phyloP scores from a whole-genome alignment of 495 filamentous ascomycete species.

The Trichoderma parareesei region DNA sequence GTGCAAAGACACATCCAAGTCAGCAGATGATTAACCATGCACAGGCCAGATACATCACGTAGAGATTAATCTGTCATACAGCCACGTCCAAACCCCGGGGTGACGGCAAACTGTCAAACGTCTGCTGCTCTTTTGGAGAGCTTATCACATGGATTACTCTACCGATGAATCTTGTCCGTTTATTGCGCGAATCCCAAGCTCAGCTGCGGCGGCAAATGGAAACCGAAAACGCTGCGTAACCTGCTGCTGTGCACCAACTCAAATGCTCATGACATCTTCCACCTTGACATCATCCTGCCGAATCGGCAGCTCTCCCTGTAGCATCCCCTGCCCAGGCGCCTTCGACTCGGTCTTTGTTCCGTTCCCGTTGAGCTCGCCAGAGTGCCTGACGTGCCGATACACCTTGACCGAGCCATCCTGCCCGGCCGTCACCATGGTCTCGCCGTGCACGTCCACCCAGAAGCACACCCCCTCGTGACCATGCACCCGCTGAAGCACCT shows the following conservation, averaged over 20 bases:
- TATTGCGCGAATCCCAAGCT: background rate
- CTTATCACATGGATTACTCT: too few species aligned
- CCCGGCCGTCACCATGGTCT: slow-evolving; percentile 39
- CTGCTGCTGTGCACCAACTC: background rate
- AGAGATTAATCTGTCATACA: too few species aligned
- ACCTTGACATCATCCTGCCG: slow-evolving; percentile 25
- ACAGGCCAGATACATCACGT: too few species aligned
- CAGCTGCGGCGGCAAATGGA: too few species aligned
- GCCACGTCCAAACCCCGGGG: too few species aligned
- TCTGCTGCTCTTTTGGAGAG: too few species aligned
- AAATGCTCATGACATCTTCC: slow-evolving; percentile 15
- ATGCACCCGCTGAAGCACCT: slow-evolving; percentile 62
- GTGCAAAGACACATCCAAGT: too few species aligned
- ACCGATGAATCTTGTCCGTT: too few species aligned
- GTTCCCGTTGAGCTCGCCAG: background rate
- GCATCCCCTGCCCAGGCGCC: background rate
- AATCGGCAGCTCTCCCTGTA: slow-evolving; percentile 16
- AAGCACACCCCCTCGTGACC: slow-evolving; percentile 77
- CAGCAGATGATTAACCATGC: too few species aligned
- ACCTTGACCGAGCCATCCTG: slow-evolving; percentile 36
- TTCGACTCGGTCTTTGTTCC: slow-evolving; percentile 11
- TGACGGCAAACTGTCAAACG: too few species aligned
- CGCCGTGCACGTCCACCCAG: slow-evolving; percentile 57
- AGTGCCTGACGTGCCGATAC: slow-evolving; percentile 23
- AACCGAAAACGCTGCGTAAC: background rate